Evolutionary conservation across 192 early-diverging fungal genomes (phyloP).

Genomic region (Podila epigama): DNA sequence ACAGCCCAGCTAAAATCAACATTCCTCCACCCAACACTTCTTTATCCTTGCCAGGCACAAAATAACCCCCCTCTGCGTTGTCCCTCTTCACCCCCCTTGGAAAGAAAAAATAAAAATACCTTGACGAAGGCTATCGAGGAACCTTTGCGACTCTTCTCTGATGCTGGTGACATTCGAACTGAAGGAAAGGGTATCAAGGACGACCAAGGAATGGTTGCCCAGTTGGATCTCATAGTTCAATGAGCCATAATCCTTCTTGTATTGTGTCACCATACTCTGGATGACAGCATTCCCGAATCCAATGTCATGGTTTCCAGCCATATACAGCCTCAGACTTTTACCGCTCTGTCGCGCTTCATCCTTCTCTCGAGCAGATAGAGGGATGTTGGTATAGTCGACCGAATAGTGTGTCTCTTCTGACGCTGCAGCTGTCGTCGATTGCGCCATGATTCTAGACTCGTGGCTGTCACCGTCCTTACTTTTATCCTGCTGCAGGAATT

Average conservation of each 20-base stretch:
- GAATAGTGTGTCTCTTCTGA: constrained; percentile 3
- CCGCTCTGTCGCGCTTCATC: constrained; percentile 18
- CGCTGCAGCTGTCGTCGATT: constrained; percentile 52
- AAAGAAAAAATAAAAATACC: constrained; percentile 38
- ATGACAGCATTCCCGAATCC: constrained; percentile 76
- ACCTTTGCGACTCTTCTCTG: constrained; percentile 57
- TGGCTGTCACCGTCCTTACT: not conserved
- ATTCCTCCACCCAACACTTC: no score
- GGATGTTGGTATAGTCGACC: constrained; percentile 8
- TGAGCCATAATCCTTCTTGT: constrained; percentile 59
- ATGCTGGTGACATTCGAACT: constrained; percentile 50
- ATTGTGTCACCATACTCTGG: constrained; percentile 48
- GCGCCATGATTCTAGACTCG: constrained; percentile 17
- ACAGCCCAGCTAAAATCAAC: no score
- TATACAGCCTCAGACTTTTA: constrained; percentile 58
- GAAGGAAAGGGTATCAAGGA: constrained; percentile 82
- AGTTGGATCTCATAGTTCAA: constrained; percentile 60
- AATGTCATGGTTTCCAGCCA: constrained; percentile 95
- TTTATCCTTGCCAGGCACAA: no score
- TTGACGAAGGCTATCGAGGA: constrained; percentile 53
- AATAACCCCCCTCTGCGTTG: no score
- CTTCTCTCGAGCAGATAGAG: constrained; percentile 4
- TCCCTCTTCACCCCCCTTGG: no score
- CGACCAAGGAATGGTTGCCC: constrained; percentile 70
- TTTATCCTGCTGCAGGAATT: no score